Base-by-base conservation (phyloP, 441 rosid genomes). In the Gossypium gossypioides region DNA sequence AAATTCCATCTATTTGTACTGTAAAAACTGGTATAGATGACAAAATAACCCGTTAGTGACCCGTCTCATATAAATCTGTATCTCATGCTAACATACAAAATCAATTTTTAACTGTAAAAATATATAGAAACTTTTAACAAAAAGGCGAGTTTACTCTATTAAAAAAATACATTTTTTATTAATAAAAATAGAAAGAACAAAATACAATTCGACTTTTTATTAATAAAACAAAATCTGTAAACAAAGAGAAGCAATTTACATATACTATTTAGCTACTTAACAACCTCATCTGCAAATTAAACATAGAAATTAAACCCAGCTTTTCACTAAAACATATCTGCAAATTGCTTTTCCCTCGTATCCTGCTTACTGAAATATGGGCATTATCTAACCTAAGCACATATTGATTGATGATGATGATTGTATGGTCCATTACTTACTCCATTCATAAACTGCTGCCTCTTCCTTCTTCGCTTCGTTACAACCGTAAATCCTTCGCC, bases 401-500 rank as follows among this genome's bases (percentile, higher is more conserved):
- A 81, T 42, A 89, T 80, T 0, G 97, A 86, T 64, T 83, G 97
- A 75, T 83, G 29, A 75, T 83, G 29, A 10, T 57, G 93, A 77
- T 84, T 86, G 83, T 84, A 81, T 77, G 86, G 48, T 71, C 81
- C 81, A 3, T 82, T 4, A 24, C n/a, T 59, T 6, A 79, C 95
- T 34, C 84, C 84, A 52, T 72, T 73, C 3, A 85, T 22, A 68
- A 89, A 80, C 71, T 84, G 86, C 77, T 82, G 88, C 74, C 80
- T 79, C 76, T 81, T 88, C 79, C 85, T 89, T 76, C 88, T 83
- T 70, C 86, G 74, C 76, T 80, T 89, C 9, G 66, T 87, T 6
- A 87, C 91, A 1, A 86, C 78, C 4, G 48, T 80, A 75, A 86
- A 87, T 32, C 91, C 90, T 76, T 87, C 86, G 18, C 84, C 76